A percentile compares a stretch with the other conserved stretches of the same genome.
Conservation (phyloP, 2,329 filamentous ascomycete genomes). For the Monosporascus ibericus region DNA sequence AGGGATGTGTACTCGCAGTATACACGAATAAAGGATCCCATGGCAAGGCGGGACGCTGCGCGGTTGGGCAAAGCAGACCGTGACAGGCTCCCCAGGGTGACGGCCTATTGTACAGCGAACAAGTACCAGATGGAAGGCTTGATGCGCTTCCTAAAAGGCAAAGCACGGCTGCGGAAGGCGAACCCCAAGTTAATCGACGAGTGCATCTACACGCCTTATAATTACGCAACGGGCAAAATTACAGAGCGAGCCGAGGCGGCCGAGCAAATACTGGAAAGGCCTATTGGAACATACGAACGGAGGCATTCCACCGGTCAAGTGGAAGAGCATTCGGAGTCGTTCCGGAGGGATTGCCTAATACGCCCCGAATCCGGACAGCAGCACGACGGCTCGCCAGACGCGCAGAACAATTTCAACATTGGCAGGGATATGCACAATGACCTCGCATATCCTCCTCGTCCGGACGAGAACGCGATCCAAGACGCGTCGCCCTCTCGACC, state of each 20-base stretch:
- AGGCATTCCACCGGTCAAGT: slow-evolving; percentile 72
- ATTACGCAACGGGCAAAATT: slow-evolving; percentile 51
- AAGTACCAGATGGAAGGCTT: slow-evolving; percentile 85
- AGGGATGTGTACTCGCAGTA: slow-evolving; percentile 97
- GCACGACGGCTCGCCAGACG: slow-evolving; percentile 16
- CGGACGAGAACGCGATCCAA: slow-evolving; percentile 26
- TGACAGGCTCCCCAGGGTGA: slow-evolving; percentile 80
- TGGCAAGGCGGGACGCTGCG: slow-evolving; percentile 84
- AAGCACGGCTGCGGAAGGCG: slow-evolving; percentile 68
- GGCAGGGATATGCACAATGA: slow-evolving; percentile 28
- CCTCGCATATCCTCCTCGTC: slow-evolving; percentile 24
- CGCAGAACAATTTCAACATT: slow-evolving; percentile 17
- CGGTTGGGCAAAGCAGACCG: slow-evolving; percentile 89
- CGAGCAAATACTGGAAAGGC: slow-evolving; percentile 26
- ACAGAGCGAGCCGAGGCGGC: slow-evolving; percentile 32
- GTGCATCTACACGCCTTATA: slow-evolving; percentile 93
- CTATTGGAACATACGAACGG: slow-evolving; percentile 50
- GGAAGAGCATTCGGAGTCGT: slow-evolving; percentile 52
- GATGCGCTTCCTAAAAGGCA: slow-evolving; percentile 85
- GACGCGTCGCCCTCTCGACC: slow-evolving; percentile 26
- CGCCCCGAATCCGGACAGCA: slow-evolving; percentile 43
- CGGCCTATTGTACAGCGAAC: slow-evolving; percentile 92
- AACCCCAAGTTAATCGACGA: slow-evolving; percentile 93
- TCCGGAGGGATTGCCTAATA: slow-evolving; percentile 56
- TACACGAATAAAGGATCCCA: slow-evolving; percentile 94